Conservation (phyloP, 208 protist species). For the Wallacemonas collosoma region DNA sequence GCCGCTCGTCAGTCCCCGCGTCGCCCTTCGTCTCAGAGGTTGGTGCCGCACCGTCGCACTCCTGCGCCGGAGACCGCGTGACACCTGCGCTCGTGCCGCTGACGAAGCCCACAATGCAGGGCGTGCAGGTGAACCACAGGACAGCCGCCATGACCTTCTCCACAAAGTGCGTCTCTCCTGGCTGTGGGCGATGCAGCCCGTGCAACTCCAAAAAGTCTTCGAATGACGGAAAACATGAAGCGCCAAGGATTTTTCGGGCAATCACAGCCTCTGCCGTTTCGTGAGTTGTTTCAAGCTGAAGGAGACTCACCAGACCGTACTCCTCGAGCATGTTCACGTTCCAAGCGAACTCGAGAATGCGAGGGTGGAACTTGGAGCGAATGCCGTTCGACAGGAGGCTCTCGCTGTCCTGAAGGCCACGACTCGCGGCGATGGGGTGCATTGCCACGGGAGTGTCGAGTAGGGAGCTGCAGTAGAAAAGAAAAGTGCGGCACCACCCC, state of each 20-base stretch:
- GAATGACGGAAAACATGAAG: constrained; percentile 28
- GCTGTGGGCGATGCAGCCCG: constrained; percentile 19
- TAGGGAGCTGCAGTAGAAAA: constrained; percentile 46
- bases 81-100: constrained; percentile 16
- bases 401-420: constrained; percentile 19
- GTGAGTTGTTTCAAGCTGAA: constrained; percentile 19
- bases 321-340: constrained; percentile 39
- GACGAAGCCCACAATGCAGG: constrained; percentile 35
- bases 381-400: constrained; percentile 15
- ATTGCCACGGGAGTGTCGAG: constrained; percentile 29
- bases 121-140: constrained; percentile 35
- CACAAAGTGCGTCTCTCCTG: constrained; percentile 1
- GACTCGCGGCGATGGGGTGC: constrained; percentile 24
- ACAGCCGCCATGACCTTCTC: constrained; percentile 36
- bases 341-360: constrained; percentile 46
- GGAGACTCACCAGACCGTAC: constrained; percentile 37
- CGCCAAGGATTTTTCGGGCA: constrained; percentile 15
- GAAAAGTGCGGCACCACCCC: constrained; percentile 38
- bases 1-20: too few species aligned
- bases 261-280: constrained; percentile 22
- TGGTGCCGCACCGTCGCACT: too few species aligned
- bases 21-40: too few species aligned
- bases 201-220: constrained; percentile 30
- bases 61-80: too few species aligned
- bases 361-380: constrained; percentile 16